These are phyloP conservation scores for Stemphylium vesicarium DNA, from an alignment of 2,329 filamentous ascomycete species.

Conservation along the genomic window DNA sequence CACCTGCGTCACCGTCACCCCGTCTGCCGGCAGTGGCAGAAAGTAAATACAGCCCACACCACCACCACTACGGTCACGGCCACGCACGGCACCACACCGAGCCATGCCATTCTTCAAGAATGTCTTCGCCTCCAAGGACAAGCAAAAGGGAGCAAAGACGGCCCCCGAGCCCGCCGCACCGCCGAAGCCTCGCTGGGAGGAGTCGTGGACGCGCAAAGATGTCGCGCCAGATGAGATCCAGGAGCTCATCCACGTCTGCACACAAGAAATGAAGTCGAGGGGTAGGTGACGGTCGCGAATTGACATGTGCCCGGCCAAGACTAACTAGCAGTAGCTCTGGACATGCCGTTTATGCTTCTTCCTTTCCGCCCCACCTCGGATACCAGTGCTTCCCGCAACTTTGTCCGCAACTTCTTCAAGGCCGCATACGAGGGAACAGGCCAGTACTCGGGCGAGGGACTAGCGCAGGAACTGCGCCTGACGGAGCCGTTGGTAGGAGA, in stretches of 20 bases:
- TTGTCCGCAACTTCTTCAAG: conserved; percentile 91
- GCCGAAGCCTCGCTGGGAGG: conserved; percentile 80
- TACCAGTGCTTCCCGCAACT: conserved; percentile 87
- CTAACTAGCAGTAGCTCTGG: conserved; percentile 67
- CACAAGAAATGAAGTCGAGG: conserved; percentile 89
- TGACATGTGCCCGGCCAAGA: neutral
- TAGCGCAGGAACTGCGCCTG: conserved; percentile 87
- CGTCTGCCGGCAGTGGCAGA: conserved; percentile 26
- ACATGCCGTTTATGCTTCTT: conserved; percentile 89
- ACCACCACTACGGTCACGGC: conserved; percentile 9
- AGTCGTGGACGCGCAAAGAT: conserved; percentile 82
- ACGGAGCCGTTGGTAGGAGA: conserved; percentile 87
- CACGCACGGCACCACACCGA: conserved; percentile 25
- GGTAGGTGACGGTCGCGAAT: conserved; percentile 62
- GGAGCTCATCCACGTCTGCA: conserved; percentile 83
- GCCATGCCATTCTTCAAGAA: conserved; percentile 50
- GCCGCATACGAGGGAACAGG: conserved; percentile 64
- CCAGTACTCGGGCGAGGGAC: conserved; percentile 67
- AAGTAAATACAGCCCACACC: conserved; percentile 18
- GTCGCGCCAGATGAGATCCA: conserved; percentile 91
- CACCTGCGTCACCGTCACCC: conserved; percentile 15
- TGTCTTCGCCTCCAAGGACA: conserved; percentile 48
- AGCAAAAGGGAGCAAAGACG: conserved; percentile 39
- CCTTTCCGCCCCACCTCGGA: conserved; percentile 95
- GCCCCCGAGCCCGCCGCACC: conserved; percentile 49